Evolutionary conservation across 2,329 filamentous ascomycete genomes (phyloP), one percentile per base, ranked within the genome.

Genomic region (Lachnellula willkommii): DNA sequence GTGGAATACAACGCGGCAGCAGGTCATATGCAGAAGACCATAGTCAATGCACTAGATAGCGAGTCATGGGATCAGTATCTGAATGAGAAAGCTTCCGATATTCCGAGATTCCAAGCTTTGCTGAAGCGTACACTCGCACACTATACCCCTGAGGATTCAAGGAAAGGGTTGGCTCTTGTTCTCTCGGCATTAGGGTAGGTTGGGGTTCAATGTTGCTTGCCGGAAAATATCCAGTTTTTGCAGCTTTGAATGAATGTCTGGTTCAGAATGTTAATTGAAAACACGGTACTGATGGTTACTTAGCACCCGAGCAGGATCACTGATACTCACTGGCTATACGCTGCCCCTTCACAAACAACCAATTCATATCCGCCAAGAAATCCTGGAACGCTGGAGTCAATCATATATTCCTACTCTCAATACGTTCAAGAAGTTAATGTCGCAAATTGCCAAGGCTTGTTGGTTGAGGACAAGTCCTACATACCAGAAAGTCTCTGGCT

Each of bases 251-350:
- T 24, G 3, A 15, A n/a, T 12, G n/a, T 57, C 42, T 12, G 63
- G 60, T 7, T 66, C 58, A 47, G 22, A 9, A 28, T 32, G 12
- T 12, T 15, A 14, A 32, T 1, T 22, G 6, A 47, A 26, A 28
- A 1, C 11, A 15, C 15, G 3, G 9, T 22, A 12, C 45, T 47
- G 14, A 47, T 17, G 24, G 24, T 20, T 53, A 53, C 5, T 66
- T 52, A 88, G 84, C 58, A 84, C 83, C 22, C 79, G 81, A 36
- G 69, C 79, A 3, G 87, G 87, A 26, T 82, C 83, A 26, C 71
- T 88, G 17, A 68, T 88, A 5, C 74, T 89, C 47, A 90, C 88
- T 0, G 86, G 87, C n/a, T 81, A 84, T 67, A 76, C 79, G 60
- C 81, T 78, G 0, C 82, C 85, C 1, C 70, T 90, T 47, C 76